Base-by-base conservation (phyloP, 148 eudicot genomes). In the Rhododendron ovatum region DNA sequence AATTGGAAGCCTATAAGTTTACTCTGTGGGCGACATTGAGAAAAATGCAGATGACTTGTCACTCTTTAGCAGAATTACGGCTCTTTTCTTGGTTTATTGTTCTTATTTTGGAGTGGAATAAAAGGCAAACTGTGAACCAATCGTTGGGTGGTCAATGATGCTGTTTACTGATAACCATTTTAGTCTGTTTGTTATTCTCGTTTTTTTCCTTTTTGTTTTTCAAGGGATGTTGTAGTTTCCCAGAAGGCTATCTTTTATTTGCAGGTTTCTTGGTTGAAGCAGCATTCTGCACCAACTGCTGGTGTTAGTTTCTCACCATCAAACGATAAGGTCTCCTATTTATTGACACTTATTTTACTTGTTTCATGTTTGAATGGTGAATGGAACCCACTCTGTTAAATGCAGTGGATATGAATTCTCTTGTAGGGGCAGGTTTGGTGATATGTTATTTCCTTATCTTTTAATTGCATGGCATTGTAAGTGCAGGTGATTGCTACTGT, bases 261-360 rank as follows among this genome's bases (percentile, higher is more conserved):
- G 47, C 93, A 97, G 99, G 94, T 91, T 81, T 97, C 99, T 86
- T 97, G 99, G 99, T 85, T 91, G 89, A 97, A 94, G 93, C 99
- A 97, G 91, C 98, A 97, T 89, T 94, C 99, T 69, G 99, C 99
- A 37, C 99, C 99, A 79, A 93, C 95, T 50, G 89, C 95, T 89
- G 99, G 96, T 63, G 90, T 97, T 87, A 90, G 99, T 89, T 97
- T 95, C 88, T 95, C 96, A 80, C 99, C 99, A 85, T 90, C 98
- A 78, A 94, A 95, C 90, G 99, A 97, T 81, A 97, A 97, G 99
- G 99, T 95, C 59, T 77, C 69, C 85, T 81, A 51, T 87, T 80
- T 74, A 7, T n/a, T 6, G 30, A 10, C 55, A 48, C 14, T 85
- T 47, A 17, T 28, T 41, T 74, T 61, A 20, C 24, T 71, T 51